These are phyloP conservation scores for Calonectria crousiana DNA, from an alignment of 2,329 filamentous ascomycete genomes.

Conservation along the genomic window DNA sequence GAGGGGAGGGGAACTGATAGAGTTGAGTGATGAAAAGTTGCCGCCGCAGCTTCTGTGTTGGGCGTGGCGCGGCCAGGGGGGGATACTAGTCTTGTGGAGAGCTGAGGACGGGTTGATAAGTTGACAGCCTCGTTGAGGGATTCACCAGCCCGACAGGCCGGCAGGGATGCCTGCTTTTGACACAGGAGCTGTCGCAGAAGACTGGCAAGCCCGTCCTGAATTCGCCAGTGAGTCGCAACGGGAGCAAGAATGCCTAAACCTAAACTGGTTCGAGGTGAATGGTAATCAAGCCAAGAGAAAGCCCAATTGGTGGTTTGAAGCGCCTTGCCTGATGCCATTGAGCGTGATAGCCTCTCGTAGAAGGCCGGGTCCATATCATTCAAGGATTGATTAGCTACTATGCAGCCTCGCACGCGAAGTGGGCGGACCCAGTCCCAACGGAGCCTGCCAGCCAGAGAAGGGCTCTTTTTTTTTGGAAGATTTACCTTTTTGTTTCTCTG, in stretches of 20 bases:
- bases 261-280: neutral
- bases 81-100: neutral
- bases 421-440: neutral
- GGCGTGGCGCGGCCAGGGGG: constrained; percentile 10
- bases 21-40: neutral
- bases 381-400: neutral
- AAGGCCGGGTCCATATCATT: neutral
- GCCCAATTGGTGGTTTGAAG: neutral
- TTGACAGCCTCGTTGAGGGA: constrained; percentile 4
- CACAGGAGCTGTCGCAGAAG: constrained; percentile 7
- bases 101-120: neutral
- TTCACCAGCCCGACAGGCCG: neutral
- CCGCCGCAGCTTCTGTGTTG: constrained; percentile 22
- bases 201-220: neutral
- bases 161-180: neutral
- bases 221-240: neutral
- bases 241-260: neutral
- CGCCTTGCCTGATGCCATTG: neutral
- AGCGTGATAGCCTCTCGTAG: neutral
- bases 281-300: neutral
- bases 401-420: neutral
- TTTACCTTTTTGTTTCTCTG: constrained; percentile 3
- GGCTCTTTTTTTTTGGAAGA: neutral
- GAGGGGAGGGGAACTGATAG: neutral
- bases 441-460: neutral